phyloP scores from a whole-genome alignment of 139 green algal genomes.

The Nannochloris sp. region DNA sequence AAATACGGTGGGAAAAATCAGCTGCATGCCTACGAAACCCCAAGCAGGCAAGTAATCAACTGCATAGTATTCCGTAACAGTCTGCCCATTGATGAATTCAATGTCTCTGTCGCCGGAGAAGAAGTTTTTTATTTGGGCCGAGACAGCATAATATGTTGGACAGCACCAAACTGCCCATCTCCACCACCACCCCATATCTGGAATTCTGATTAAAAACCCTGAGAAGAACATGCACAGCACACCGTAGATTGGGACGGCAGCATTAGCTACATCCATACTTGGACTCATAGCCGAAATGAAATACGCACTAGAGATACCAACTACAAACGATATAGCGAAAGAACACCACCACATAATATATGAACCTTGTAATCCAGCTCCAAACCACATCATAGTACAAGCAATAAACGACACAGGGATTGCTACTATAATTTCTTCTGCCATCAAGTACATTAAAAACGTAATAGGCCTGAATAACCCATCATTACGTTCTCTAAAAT shows the following conservation, averaged over 20 bases:
- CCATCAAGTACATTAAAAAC: slow-evolving; percentile 3
- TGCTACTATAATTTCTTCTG: slow-evolving; percentile 23
- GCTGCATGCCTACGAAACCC: slow-evolving; percentile 8
- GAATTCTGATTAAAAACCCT: background rate
- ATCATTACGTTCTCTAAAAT: slow-evolving; percentile 14
- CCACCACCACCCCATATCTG: slow-evolving; percentile 10
- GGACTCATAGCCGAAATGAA: slow-evolving; percentile 4
- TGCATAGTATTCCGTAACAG: slow-evolving; percentile 2
- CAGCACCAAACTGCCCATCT: background rate
- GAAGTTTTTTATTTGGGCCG: slow-evolving; percentile 5
- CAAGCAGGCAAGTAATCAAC: slow-evolving; percentile 1
- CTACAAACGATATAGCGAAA: slow-evolving; percentile 10
- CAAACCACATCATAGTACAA: slow-evolving; percentile 36
- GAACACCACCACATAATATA: slow-evolving; percentile 20
- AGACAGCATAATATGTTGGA: slow-evolving; percentile 1
- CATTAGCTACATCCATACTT: slow-evolving; percentile 22
- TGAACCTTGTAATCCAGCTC: slow-evolving; percentile 31
- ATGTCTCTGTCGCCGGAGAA: slow-evolving; percentile 3
- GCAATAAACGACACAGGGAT: background rate
- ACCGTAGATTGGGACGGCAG: slow-evolving; percentile 7
- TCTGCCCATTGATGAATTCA: background rate
- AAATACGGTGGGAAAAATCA: slow-evolving; percentile 6
- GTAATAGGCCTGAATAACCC: slow-evolving; percentile 11
- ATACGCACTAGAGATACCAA: slow-evolving; percentile 11
- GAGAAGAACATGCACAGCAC: slow-evolving; percentile 11